A percentile compares a stretch with the other conserved stretches of the same genome.
Evolutionary conservation across 148 eudicot species (phyloP).

Genomic region (Spergularia marina): DNA sequence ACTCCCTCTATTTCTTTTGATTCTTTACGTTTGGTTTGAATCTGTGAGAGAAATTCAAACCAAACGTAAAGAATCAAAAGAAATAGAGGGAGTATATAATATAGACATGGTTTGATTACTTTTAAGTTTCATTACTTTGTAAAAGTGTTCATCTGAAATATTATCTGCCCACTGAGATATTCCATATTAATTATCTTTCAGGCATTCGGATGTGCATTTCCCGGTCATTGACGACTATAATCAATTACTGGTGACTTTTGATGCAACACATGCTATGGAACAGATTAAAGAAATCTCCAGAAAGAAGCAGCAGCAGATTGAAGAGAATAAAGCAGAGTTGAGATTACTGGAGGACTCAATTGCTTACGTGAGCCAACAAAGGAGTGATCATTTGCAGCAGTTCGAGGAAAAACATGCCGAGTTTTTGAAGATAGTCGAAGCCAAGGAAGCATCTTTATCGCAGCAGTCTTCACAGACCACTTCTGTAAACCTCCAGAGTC

Average conservation of each 20-base stretch:
- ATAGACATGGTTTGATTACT: too few relatives aligned
- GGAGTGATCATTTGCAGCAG: not conserved
- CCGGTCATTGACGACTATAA: constrained; percentile 5
- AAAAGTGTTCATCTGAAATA: not conserved
- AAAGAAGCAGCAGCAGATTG: constrained; percentile 9
- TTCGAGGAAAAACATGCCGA: constrained; percentile 13
- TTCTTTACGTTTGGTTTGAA: too few relatives aligned
- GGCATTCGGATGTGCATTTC: constrained; percentile 23
- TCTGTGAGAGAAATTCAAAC: too few relatives aligned
- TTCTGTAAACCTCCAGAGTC: constrained; percentile 1
- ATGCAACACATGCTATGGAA: not conserved
- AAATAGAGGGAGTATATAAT: too few relatives aligned
- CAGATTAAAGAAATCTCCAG: not conserved
- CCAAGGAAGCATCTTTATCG: constrained; percentile 2
- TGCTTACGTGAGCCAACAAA: not conserved
- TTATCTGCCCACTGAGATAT: not conserved
- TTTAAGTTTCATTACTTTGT: too few relatives aligned
- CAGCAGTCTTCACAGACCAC: constrained; percentile 8
- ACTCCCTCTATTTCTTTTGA: too few relatives aligned
- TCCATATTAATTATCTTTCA: not conserved
- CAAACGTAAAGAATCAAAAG: too few relatives aligned
- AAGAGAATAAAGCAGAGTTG: constrained; percentile 16
- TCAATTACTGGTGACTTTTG: not conserved
- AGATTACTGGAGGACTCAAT: not conserved
- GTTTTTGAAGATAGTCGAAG: constrained; percentile 15